phyloP scores from a whole-genome alignment of 2,329 filamentous ascomycete genomes.

The Lizonia empirigonia region DNA sequence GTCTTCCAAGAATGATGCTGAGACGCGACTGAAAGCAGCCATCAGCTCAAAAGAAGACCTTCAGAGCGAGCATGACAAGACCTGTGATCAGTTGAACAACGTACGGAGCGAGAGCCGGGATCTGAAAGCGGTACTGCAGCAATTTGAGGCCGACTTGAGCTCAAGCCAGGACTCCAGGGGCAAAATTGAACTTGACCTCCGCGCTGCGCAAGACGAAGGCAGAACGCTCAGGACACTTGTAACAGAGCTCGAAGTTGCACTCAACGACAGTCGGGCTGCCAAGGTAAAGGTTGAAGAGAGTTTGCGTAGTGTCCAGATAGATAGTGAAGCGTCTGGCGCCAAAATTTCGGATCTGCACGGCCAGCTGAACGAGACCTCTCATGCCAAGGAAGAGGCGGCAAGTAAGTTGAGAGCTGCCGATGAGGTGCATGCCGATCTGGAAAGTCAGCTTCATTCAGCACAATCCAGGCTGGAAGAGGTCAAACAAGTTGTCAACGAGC shows the following conservation, averaged over 20 bases:
- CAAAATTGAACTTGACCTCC: conserved; percentile 16
- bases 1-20: conserved; percentile 16
- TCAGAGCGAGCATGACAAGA: conserved; percentile 14
- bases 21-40: conserved; percentile 17
- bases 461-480: conserved; percentile 17
- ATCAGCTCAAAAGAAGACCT: conserved; percentile 16
- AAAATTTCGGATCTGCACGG: conserved; percentile 19
- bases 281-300: conserved; percentile 16
- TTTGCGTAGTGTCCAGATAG: conserved; percentile 10
- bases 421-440: conserved; percentile 8
- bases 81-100: conserved; percentile 8
- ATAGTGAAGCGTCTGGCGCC: conserved; percentile 17
- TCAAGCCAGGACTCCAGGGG: conserved; percentile 9
- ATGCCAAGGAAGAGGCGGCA: conserved; percentile 16
- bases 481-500: conserved; percentile 16
- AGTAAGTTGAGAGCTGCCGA: conserved; percentile 10
- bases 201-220: conserved; percentile 16
- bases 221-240: conserved; percentile 16
- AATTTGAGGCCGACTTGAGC: conserved; percentile 17
- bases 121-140: conserved; percentile 11
- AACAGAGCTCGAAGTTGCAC: conserved; percentile 22
- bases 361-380: conserved; percentile 9
- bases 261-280: conserved; percentile 19
- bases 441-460: conserved; percentile 16
- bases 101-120: conserved; percentile 10